A percentile compares a stretch with the other conserved stretches of the same genome.
Conservation (phyloP, 495 filamentous ascomycete genomes). For the Clohesyomyces aquaticus region DNA sequence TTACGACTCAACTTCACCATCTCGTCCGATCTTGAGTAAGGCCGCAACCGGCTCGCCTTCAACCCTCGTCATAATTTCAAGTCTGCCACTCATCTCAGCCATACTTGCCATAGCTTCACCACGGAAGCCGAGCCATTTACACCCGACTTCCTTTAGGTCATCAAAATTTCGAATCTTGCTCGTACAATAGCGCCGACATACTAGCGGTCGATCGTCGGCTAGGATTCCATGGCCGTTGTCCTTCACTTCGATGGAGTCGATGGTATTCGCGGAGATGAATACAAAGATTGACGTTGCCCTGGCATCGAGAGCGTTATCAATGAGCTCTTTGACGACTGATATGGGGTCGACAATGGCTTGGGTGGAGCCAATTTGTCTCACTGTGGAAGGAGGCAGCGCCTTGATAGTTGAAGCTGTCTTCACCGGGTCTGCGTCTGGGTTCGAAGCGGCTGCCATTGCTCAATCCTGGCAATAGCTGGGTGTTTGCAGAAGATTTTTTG, state of each 20-base stretch:
- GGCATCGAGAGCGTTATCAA: conserved; percentile 91
- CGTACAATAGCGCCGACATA: conserved; percentile 75
- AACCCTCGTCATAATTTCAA: conserved; percentile 72
- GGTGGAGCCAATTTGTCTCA: conserved; percentile 70
- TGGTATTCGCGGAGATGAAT: conserved; percentile 71
- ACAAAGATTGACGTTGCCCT: conserved; percentile 71
- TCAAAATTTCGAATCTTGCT: conserved; percentile 80
- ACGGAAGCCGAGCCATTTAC: conserved; percentile 79
- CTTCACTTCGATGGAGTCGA: conserved; percentile 79
- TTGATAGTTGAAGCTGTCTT: conserved; percentile 55
- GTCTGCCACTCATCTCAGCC: conserved; percentile 64
- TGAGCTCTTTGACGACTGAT: conserved; percentile 81
- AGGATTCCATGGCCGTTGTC: conserved; percentile 89
- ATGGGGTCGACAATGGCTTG: conserved; percentile 72
- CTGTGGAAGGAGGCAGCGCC: conserved; percentile 66
- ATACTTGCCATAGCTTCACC: conserved; percentile 84
- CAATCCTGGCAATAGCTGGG: not conserved
- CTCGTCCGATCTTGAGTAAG: conserved; percentile 54
- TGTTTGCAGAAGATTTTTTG: not conserved
- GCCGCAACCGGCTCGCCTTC: conserved; percentile 70
- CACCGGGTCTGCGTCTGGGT: not conserved
- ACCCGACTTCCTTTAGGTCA: conserved; percentile 69
- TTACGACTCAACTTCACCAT: conserved; percentile 57
- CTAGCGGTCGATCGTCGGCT: conserved; percentile 64
- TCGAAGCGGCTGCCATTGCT: conserved; percentile 14